Percentiles rank a stretch among this genome's conserved stretches.
phyloP scores from a whole-genome alignment of 75 land plant genomes.

The Azolla pinnata region DNA sequence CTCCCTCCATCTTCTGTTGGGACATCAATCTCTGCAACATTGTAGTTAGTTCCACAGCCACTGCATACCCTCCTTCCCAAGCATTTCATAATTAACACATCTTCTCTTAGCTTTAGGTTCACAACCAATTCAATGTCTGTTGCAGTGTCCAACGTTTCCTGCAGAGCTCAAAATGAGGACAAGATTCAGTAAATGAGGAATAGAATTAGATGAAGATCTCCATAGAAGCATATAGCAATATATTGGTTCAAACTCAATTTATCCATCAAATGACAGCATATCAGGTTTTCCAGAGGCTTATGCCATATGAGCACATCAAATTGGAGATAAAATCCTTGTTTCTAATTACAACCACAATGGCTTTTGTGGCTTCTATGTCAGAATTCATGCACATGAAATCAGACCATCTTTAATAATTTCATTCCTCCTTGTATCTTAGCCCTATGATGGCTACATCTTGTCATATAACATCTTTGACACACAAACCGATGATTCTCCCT shows the following conservation, averaged over 20 bases:
- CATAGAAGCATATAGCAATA: background rate
- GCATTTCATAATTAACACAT: slow-evolving; percentile 78
- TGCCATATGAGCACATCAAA: too few species aligned
- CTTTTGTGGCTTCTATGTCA: too few species aligned
- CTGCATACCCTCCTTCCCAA: slow-evolving; percentile 88
- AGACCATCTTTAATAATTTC: too few species aligned
- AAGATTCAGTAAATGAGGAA: background rate
- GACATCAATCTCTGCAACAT: slow-evolving; percentile 67
- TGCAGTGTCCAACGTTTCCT: slow-evolving; percentile 80
- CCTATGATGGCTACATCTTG: too few species aligned
- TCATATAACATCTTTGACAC: too few species aligned
- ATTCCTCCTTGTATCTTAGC: too few species aligned
- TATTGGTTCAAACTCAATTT: background rate
- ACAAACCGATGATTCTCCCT: too few species aligned
- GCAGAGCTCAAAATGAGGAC: slow-evolving; percentile 5
- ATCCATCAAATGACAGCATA: slow-evolving; percentile 2
- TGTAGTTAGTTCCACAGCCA: slow-evolving; percentile 80
- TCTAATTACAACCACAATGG: too few species aligned
- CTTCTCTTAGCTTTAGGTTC: slow-evolving; percentile 80
- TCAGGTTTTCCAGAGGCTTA: too few species aligned
- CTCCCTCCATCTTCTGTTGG: slow-evolving; percentile 46
- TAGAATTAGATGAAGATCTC: background rate
- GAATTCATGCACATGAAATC: too few species aligned
- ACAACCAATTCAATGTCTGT: slow-evolving; percentile 80
- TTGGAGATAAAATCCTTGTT: too few species aligned